These are phyloP conservation scores for Colletotrichum gigasporum DNA, from an alignment of 2,329 filamentous ascomycete genomes.

Conservation along the genomic window DNA sequence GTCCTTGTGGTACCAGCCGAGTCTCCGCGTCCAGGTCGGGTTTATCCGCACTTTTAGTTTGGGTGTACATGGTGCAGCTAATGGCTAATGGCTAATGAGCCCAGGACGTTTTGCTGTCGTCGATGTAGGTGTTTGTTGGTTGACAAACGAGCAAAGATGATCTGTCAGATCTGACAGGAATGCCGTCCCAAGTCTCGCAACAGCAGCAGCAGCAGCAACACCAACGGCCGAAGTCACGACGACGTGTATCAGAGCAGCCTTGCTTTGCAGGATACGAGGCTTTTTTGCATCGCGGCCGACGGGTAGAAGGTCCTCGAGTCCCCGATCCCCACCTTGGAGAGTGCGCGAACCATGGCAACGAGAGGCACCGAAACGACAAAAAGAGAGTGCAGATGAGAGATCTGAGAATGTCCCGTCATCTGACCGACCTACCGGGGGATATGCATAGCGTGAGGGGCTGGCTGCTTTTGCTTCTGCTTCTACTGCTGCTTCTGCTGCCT, in stretches of 20 bases:
- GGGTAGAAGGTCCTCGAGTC: neutral
- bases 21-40: too few species aligned
- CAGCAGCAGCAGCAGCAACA: neutral
- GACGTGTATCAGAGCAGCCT: neutral
- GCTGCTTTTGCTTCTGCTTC: neutral
- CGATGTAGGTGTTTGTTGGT: constrained; percentile 15
- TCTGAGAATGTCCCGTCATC: constrained; percentile 9
- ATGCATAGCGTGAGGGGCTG: constrained; percentile 4
- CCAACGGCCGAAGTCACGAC: neutral
- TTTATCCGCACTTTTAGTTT: neutral
- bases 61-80: neutral
- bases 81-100: too few species aligned
- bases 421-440: neutral
- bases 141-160: constrained; percentile 22
- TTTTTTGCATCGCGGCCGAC: neutral
- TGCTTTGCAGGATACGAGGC: neutral
- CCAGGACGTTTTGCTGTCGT: neutral
- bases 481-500: too few species aligned
- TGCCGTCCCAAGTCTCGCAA: constrained; percentile 20
- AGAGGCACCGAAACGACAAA: constrained; percentile 15
- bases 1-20: too few species aligned
- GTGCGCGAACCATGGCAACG: neutral
- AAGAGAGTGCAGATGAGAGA: neutral
- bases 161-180: constrained; percentile 27
- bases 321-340: neutral